Conservation (phyloP, 2,329 filamentous ascomycete genomes). For the Diaporthe capsici region DNA sequence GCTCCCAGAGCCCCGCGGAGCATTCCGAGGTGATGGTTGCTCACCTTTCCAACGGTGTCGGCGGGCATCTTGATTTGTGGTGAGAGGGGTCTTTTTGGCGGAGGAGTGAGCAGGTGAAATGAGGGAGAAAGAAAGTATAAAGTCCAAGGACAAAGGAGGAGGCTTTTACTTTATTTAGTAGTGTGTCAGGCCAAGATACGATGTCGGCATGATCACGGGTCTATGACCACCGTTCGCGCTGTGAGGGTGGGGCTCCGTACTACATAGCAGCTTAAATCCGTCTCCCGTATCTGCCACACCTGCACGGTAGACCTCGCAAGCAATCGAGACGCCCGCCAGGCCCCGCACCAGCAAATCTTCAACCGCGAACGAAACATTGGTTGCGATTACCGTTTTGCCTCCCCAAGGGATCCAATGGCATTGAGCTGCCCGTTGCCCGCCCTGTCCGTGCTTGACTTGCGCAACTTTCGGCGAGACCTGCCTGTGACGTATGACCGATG, state of each 20-base stretch:
- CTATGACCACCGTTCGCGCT: constrained; percentile 29
- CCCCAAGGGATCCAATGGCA: constrained; percentile 5
- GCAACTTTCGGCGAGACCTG: constrained; percentile 23
- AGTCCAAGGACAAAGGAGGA: constrained; percentile 42
- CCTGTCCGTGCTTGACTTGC: not conserved
- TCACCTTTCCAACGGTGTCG: constrained; percentile 41
- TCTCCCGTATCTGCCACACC: constrained; percentile 15
- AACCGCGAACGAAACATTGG: not conserved
- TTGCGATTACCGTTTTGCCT: not conserved
- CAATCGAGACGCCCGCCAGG: constrained; percentile 4
- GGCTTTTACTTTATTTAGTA: constrained; percentile 32
- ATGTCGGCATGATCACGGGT: constrained; percentile 31
- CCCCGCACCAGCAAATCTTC: constrained; percentile 22
- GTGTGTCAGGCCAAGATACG: constrained; percentile 28
- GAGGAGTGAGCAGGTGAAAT: constrained; percentile 46
- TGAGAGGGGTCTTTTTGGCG: constrained; percentile 38
- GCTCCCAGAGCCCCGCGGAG: not conserved
- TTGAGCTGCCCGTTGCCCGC: not conserved
- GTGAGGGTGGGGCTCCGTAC: constrained; percentile 16
- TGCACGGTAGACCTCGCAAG: not conserved
- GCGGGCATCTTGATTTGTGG: constrained; percentile 36
- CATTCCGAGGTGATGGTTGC: not conserved
- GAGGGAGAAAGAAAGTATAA: constrained; percentile 40
- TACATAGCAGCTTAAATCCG: constrained; percentile 7
- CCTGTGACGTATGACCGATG: constrained; percentile 21